Evolutionary conservation across 768 basidiomycete species (phyloP).

Genomic region (Calocera viscosa): DNA sequence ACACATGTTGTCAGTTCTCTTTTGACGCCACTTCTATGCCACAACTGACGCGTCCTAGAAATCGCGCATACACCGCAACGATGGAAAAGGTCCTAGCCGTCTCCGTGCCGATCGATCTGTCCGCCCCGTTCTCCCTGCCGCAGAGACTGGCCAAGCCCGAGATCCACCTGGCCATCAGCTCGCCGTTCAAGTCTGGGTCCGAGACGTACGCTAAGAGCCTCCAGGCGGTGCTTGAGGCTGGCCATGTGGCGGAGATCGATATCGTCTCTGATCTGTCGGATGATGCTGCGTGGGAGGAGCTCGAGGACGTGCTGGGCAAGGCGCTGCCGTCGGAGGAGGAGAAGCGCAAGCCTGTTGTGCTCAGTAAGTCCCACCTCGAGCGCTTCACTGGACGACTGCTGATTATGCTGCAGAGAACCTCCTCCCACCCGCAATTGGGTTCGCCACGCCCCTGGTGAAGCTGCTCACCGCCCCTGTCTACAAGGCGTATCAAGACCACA

Average conservation of each 20-base stretch:
- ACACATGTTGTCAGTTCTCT: not conserved
- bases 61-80: not conserved
- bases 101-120: conserved; percentile 47
- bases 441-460: conserved; percentile 59
- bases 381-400: conserved; percentile 11
- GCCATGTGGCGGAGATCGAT: conserved; percentile 58
- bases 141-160: conserved; percentile 24
- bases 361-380: conserved; percentile 38
- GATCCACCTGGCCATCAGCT: conserved; percentile 42
- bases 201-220: conserved; percentile 44
- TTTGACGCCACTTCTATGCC: conserved; percentile 12
- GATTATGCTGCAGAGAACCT: conserved; percentile 47
- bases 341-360: conserved; percentile 33
- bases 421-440: conserved; percentile 64
- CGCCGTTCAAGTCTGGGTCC: conserved; percentile 41
- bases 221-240: conserved; percentile 51
- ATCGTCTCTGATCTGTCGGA: conserved; percentile 42
- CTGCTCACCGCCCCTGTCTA: conserved; percentile 69
- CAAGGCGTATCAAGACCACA: conserved; percentile 55
- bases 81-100: conserved; percentile 33
- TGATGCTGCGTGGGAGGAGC: conserved; percentile 44
- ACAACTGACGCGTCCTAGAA: conserved; percentile 17
- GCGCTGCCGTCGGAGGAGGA: conserved; percentile 32
- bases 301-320: conserved; percentile 61
- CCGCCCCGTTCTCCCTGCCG: conserved; percentile 33